Conservation (phyloP, 2,329 filamentous ascomycete species). For the Colletotrichum theobromicola region DNA sequence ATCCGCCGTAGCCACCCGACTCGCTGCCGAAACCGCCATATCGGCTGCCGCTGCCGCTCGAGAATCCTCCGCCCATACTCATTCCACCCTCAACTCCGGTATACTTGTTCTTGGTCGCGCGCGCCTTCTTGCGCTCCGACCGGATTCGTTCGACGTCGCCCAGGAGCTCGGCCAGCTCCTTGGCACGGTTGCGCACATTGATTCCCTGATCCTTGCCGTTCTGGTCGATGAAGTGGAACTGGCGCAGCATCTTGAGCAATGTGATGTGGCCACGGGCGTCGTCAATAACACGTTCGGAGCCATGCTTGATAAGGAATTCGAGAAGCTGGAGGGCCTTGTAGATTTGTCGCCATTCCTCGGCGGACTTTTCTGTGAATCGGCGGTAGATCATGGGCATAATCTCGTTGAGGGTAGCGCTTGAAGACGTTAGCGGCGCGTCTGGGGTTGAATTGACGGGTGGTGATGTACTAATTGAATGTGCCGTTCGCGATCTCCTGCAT, state of each 20-base stretch:
- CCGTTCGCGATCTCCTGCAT: conserved; percentile 99
- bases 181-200: conserved; percentile 95
- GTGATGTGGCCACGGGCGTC: conserved; percentile 95
- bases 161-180: conserved; percentile 93
- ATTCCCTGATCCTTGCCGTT: conserved; percentile 99
- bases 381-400: conserved; percentile 99
- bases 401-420: conserved; percentile 92
- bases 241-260: conserved; percentile 95
- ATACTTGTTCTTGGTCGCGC: conserved; percentile 91
- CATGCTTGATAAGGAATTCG: conserved; percentile 97
- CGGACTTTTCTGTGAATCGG: conserved; percentile 96
- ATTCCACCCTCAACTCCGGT: conserved; percentile 88
- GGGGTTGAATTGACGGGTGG: not conserved
- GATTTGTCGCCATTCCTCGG: conserved; percentile 98
- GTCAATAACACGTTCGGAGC: conserved; percentile 95
- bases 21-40: conserved; percentile 95
- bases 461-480: conserved; percentile 92
- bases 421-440: not conserved
- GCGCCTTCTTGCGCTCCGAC: conserved; percentile 85
- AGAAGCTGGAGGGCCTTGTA: conserved; percentile 98
- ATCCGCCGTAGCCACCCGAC: conserved; percentile 70
- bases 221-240: conserved; percentile 95
- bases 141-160: conserved; percentile 90
- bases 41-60: conserved; percentile 54
- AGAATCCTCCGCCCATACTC: conserved; percentile 64